Evolutionary conservation across 345 rosid species (phyloP).

Genomic region (Melaleuca quinquenervia): DNA sequence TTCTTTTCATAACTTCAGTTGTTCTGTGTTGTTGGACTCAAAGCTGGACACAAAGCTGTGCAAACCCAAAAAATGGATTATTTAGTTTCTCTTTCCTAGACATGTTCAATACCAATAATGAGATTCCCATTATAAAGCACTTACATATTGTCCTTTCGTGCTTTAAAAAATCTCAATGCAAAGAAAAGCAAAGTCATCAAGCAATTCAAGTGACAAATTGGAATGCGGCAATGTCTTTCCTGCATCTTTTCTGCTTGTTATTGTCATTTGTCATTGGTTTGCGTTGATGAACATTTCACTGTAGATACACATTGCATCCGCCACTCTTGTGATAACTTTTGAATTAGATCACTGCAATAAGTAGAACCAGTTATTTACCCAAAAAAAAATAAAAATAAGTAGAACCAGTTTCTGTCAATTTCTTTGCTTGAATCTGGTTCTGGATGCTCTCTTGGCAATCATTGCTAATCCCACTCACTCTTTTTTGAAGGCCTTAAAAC

Average conservation of each 20-base stretch:
- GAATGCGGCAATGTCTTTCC: not conserved
- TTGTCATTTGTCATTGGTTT: not conserved
- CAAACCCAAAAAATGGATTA: not conserved
- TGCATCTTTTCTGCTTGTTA: not conserved
- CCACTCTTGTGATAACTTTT: not conserved
- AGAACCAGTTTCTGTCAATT: not conserved
- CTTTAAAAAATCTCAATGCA: not conserved
- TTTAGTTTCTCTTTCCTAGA: not conserved
- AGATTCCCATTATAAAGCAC: not conserved
- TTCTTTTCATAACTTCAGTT: not conserved
- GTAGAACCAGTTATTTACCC: not conserved
- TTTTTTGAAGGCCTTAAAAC: slow-evolving; percentile 53
- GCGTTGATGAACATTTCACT: not conserved
- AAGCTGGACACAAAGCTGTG: not conserved
- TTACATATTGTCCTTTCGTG: not conserved
- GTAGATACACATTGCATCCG: not conserved
- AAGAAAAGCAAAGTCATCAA: not conserved
- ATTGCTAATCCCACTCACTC: not conserved
- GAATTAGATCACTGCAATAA: not conserved
- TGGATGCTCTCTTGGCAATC: not conserved
- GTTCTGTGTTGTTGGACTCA: not conserved
- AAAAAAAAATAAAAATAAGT: too few relatives aligned
- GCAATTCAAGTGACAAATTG: not conserved
- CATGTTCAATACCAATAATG: not conserved
- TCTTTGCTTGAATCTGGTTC: not conserved